Conservation (phyloP, 2,329 filamentous ascomycete species). For the Geosmithia putterillii region DNA sequence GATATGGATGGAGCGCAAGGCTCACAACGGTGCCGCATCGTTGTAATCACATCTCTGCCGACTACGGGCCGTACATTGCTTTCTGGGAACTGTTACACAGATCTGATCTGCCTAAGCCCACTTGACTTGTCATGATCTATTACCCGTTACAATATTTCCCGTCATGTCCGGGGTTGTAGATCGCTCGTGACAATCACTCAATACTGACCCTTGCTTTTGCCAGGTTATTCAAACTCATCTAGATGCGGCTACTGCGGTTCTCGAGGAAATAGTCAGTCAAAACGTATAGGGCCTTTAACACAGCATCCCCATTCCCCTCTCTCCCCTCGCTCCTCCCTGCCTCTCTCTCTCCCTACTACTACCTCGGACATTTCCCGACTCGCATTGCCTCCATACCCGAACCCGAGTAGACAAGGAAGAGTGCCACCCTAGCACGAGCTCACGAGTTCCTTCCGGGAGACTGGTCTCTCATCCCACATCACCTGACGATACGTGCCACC, state of each 20-base stretch:
- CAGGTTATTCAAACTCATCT: constrained; percentile 39
- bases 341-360: not conserved
- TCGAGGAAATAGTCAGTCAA: constrained; percentile 35
- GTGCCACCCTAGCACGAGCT: not conserved
- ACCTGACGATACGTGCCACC: not conserved
- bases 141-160: not conserved
- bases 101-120: not conserved
- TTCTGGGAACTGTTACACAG: not conserved
- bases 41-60: not conserved
- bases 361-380: not conserved
- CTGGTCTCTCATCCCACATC: not conserved
- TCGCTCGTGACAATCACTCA: not conserved
- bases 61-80: not conserved
- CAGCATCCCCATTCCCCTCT: not conserved
- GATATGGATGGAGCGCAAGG: not conserved
- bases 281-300: constrained; percentile 17
- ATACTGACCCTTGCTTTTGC: constrained; percentile 2
- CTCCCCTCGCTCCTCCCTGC: not conserved
- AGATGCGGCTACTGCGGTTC: constrained; percentile 41
- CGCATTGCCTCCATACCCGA: not conserved
- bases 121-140: not conserved
- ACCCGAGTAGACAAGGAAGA: not conserved
- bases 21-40: not conserved
- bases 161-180: not conserved
- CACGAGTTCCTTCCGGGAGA: not conserved